Conservation (phyloP, 805 yeast genomes). For the Pichia nakasei region DNA sequence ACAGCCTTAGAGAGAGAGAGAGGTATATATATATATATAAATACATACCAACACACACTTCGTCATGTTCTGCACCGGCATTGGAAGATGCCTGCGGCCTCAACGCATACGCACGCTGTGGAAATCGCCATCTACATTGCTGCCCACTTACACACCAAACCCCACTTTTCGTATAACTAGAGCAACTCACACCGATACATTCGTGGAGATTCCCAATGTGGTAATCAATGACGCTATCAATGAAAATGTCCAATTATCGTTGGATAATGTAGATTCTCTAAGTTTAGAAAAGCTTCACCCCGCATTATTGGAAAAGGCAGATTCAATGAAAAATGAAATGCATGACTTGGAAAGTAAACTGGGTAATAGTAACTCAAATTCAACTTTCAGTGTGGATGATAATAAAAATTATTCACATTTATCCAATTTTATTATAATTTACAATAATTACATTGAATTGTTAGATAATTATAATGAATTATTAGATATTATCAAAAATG, state of each 20-base stretch:
- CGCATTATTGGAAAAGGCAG: slow-evolving; percentile 40
- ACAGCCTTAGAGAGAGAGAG: no score
- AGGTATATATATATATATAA: no score
- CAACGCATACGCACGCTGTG: no score
- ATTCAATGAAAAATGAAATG: slow-evolving; percentile 33
- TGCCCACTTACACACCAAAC: no score
- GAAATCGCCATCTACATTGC: no score
- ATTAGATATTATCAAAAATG: slow-evolving; percentile 23
- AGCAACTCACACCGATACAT: no score
- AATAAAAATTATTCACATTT: slow-evolving; percentile 42
- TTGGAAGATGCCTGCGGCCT: no score
- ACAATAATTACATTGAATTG: slow-evolving; percentile 29
- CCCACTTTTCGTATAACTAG: no score
- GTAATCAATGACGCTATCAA: neutral
- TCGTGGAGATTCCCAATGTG: no score
- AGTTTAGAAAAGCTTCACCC: slow-evolving; percentile 32
- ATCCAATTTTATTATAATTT: slow-evolving; percentile 34
- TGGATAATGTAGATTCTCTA: neutral
- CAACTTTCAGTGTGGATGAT: slow-evolving; percentile 33
- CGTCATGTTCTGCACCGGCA: no score
- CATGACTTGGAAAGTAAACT: slow-evolving; percentile 32
- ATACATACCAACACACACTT: no score
- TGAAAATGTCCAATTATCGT: neutral
- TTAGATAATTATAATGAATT: slow-evolving; percentile 28
- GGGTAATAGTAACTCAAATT: slow-evolving; percentile 17